Base-by-base conservation (phyloP, 2,329 filamentous ascomycete genomes). In the Xylariaceae sp. region DNA sequence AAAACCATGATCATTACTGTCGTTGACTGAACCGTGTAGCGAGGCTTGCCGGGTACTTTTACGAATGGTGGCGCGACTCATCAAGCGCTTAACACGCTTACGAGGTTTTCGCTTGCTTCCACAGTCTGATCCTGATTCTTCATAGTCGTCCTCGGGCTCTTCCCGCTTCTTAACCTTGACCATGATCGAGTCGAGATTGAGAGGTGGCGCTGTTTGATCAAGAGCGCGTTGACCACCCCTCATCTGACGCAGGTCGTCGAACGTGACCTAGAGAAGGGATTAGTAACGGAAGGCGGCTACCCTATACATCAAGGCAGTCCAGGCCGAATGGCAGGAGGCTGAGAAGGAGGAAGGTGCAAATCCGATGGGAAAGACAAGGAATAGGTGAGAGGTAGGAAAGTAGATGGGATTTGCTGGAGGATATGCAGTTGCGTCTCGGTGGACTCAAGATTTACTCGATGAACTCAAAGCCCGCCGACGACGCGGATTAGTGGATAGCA, bases 201-300 rank as follows among this genome's bases (percentile, higher is more conserved):
- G 47, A 29, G 37, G 34, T 39, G 41, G 52, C 16, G 37, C 36
- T 32, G 48, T 47, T 38, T 42, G 37, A 4, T 52, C 33, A 6
- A 57, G 17, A 22, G 58, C 56, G 9, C 39, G 37, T 32, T 28
- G 41, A 1, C 59, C 57, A 31, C 56, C 53, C 22, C 49, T 49
- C 26, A 56, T 44, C 24, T 49, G 38, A 8, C 54, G 44, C 4
- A 60, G 9, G 24, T 63, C 52, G 37, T 62, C 54, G 39, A 59
- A 59, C 3, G 55, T 39, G 26, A 59, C 45, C 62, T 64, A 18
- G 6, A 26, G 11, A 26, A 26, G 22, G 22, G 22, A 11, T 26
- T 32, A 32, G 30, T 32, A 7, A 17, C 7, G 30, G 26, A 29
- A 29, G n/a, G 26, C 9, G 26, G 26, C n/a, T n/a, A n/a, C n/a